Percentiles rank a stretch among this genome's conserved stretches.
Evolutionary conservation across 805 yeast genomes (phyloP).

Genomic region (Alloascoidea africana): DNA sequence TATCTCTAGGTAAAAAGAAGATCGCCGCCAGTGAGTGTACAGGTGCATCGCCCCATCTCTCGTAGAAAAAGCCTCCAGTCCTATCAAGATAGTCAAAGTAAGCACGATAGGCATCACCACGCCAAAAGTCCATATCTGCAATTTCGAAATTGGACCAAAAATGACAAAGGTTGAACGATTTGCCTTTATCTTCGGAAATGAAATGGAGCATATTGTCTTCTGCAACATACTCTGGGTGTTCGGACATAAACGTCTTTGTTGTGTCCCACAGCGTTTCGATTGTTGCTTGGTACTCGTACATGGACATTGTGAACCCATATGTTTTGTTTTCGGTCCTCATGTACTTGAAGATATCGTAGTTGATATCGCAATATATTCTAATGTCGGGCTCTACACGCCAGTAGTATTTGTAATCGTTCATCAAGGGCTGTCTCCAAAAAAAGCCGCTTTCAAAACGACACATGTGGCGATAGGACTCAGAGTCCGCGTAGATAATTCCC

Average conservation of each 20-base stretch:
- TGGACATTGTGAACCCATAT: conserved; percentile 65
- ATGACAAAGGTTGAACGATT: conserved; percentile 69
- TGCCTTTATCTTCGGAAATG: conserved; percentile 56
- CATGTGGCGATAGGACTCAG: conserved; percentile 75
- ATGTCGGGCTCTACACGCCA: conserved; percentile 90
- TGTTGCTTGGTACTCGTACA: conserved; percentile 56
- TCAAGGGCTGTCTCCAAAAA: conserved; percentile 56
- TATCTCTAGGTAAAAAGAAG: conserved; percentile 31
- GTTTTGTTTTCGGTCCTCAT: conserved; percentile 62
- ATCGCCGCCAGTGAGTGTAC: conserved; percentile 53
- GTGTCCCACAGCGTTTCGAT: conserved; percentile 68
- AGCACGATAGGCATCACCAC: conserved; percentile 33
- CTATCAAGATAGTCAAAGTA: conserved; percentile 43
- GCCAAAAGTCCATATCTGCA: conserved; percentile 42
- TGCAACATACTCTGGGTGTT: conserved; percentile 42
- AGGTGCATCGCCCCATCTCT: conserved; percentile 74
- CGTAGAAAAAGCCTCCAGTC: conserved; percentile 58
- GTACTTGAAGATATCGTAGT: conserved; percentile 65
- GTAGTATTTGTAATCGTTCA: conserved; percentile 66
- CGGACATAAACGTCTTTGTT: conserved; percentile 45
- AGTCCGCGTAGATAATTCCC: conserved; percentile 58
- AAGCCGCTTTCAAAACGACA: conserved; percentile 81
- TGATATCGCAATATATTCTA: conserved; percentile 59
- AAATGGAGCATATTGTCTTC: conserved; percentile 53
- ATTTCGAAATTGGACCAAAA: conserved; percentile 78